phyloP scores from a whole-genome alignment of 495 filamentous ascomycete genomes.

The Penicillium odoratum region DNA sequence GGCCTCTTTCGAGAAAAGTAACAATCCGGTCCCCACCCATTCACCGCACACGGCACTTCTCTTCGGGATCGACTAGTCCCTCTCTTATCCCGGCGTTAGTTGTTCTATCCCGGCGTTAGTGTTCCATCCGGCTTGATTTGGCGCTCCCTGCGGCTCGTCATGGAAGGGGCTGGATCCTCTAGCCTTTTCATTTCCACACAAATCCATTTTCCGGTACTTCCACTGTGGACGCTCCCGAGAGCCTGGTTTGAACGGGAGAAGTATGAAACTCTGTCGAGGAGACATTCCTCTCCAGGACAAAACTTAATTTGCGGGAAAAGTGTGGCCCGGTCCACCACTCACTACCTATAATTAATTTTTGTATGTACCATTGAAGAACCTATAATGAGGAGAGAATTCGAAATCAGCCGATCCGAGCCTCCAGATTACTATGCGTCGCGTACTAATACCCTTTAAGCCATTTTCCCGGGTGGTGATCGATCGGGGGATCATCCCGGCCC shows the following conservation, averaged over 20 bases:
- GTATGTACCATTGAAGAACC: too few species aligned
- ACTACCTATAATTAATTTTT: too few species aligned
- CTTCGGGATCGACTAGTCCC: slow-evolving; percentile 24
- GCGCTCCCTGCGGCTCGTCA: slow-evolving; percentile 18
- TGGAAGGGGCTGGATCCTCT: slow-evolving; percentile 1
- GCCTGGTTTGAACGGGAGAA: neutral
- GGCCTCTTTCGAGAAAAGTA: slow-evolving; percentile 7
- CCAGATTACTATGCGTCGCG: neutral
- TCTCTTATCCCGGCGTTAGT: slow-evolving; percentile 13
- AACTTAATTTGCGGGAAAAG: slow-evolving; percentile 12
- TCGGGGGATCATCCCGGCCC: slow-evolving; percentile 33
- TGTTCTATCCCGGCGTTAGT: slow-evolving; percentile 19
- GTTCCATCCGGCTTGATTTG: slow-evolving; percentile 26
- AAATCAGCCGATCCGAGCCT: neutral
- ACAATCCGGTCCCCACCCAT: neutral
- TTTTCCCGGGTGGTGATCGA: slow-evolving; percentile 28
- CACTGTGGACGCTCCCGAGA: neutral
- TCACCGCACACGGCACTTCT: slow-evolving; percentile 20
- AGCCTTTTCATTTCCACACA: slow-evolving; percentile 4
- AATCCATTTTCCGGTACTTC: neutral
- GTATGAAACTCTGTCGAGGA: slow-evolving; percentile 19
- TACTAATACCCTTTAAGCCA: slow-evolving; percentile 9
- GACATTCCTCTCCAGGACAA: slow-evolving; percentile 21
- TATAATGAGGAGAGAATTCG: too few species aligned
- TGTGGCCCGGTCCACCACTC: slow-evolving; percentile 12